Evolutionary conservation across 2,329 filamentous ascomycete genomes (phyloP).

Genomic region (Fusarium circinatum): DNA sequence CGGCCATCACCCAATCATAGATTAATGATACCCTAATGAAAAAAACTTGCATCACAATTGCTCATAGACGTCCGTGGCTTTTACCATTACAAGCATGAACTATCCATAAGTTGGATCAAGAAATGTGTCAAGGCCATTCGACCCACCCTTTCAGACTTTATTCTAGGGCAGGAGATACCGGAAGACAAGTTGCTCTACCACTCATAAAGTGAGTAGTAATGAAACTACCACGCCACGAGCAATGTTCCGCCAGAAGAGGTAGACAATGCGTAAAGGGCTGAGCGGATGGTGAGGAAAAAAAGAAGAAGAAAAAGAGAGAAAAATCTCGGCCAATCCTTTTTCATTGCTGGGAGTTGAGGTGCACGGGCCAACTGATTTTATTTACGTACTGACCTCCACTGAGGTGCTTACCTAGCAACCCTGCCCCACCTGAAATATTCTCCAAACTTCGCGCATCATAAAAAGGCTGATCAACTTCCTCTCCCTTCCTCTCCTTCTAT

Average conservation of each 20-base stretch:
- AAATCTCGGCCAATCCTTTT: constrained; percentile 40
- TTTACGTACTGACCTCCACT: neutral
- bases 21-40: constrained; percentile 43
- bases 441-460: constrained; percentile 30
- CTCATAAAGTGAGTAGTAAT: constrained; percentile 60
- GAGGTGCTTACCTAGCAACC: constrained; percentile 6
- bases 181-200: constrained; percentile 73
- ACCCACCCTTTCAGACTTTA: constrained; percentile 81
- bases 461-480: constrained; percentile 24
- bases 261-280: constrained; percentile 46
- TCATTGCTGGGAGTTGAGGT: constrained; percentile 16
- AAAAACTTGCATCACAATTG: constrained; percentile 4
- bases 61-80: neutral
- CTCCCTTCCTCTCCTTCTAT: constrained; percentile 13
- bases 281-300: constrained; percentile 43
- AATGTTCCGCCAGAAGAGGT: constrained; percentile 42
- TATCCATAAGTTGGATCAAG: neutral
- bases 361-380: constrained; percentile 36
- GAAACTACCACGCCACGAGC: constrained; percentile 60
- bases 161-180: constrained; percentile 92
- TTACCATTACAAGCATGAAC: constrained; percentile 2
- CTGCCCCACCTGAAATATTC: constrained; percentile 39
- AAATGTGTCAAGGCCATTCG: constrained; percentile 80
- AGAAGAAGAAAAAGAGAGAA: constrained; percentile 40
- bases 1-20: constrained; percentile 47